Conservation (phyloP, 345 rosid species). For the Triadica sebifera region DNA sequence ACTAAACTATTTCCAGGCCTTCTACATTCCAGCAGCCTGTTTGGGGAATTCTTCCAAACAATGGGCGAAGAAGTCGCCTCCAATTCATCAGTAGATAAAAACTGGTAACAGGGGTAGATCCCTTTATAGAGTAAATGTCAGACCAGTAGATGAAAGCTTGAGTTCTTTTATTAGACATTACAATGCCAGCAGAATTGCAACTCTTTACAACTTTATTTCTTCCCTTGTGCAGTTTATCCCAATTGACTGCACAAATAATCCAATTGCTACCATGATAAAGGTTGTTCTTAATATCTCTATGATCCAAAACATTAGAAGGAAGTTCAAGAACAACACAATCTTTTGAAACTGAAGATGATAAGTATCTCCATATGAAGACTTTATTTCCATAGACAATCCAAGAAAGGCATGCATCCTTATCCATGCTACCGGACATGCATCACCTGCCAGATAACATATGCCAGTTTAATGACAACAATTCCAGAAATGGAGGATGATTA, state of each 20-base stretch:
- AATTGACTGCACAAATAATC: constrained; percentile 62
- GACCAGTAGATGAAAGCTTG: constrained; percentile 70
- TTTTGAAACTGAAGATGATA: constrained; percentile 45
- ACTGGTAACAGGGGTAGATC: constrained; percentile 41
- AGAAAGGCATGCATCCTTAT: constrained; percentile 61
- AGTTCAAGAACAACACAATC: constrained; percentile 60
- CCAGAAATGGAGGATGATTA: not conserved
- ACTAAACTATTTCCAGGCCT: constrained; percentile 35
- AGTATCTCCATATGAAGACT: constrained; percentile 74
- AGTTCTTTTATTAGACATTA: constrained; percentile 62
- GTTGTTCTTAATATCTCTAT: constrained; percentile 29
- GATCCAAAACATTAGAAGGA: constrained; percentile 44
- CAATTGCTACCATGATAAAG: constrained; percentile 42
- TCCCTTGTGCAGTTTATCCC: constrained; percentile 46
- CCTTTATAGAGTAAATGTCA: constrained; percentile 50
- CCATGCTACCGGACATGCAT: constrained; percentile 73
- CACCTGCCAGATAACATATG: constrained; percentile 42
- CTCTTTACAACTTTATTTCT: constrained; percentile 39
- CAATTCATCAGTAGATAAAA: constrained; percentile 42
- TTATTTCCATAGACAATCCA: constrained; percentile 72
- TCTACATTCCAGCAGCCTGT: constrained; percentile 33
- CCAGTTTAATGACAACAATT: constrained; percentile 16
- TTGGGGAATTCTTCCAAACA: constrained; percentile 34
- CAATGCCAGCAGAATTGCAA: constrained; percentile 46
- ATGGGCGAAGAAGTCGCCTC: constrained; percentile 42